phyloP scores from a whole-genome alignment of 2,329 filamentous ascomycete species.

The Talaromyces sp. region DNA sequence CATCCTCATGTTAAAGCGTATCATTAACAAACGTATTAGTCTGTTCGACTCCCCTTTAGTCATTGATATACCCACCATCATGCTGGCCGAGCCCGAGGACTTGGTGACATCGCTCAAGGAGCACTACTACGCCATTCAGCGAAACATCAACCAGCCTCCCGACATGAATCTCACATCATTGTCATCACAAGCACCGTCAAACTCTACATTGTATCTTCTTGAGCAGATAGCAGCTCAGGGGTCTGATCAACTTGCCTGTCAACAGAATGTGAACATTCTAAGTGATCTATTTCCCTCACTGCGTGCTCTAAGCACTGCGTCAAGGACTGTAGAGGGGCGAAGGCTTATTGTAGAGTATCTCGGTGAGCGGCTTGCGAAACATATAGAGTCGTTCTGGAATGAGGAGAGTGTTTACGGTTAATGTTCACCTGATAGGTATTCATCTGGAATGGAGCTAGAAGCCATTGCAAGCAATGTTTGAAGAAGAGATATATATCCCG shows the following conservation, averaged over 20 bases:
- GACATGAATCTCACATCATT: not conserved
- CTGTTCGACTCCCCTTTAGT: constrained; percentile 26
- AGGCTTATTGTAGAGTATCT: constrained; percentile 34
- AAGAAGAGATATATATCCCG: not conserved
- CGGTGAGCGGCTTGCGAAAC: constrained; percentile 29
- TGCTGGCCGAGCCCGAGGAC: constrained; percentile 30
- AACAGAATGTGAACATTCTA: constrained; percentile 33
- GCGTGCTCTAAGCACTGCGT: constrained; percentile 23
- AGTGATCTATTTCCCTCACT: constrained; percentile 33
- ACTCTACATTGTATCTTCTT: constrained; percentile 26
- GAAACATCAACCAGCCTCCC: constrained; percentile 23
- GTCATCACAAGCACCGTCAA: not conserved
- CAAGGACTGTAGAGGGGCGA: constrained; percentile 24
- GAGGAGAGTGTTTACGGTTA: constrained; percentile 33
- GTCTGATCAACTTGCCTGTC: constrained; percentile 25
- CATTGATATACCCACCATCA: constrained; percentile 30
- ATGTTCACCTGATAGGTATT: not conserved
- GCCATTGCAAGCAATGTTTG: not conserved
- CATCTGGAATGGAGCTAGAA: not conserved
- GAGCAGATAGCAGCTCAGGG: constrained; percentile 24
- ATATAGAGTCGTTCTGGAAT: constrained; percentile 42
- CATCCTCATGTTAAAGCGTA: not conserved
- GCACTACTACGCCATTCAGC: constrained; percentile 38
- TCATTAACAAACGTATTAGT: not conserved
- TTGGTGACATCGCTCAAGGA: constrained; percentile 26